Evolutionary conservation across 116 monocot species (phyloP), one percentile per base, ranked within the genome.

Genomic region (Cymodocea nodosa): DNA sequence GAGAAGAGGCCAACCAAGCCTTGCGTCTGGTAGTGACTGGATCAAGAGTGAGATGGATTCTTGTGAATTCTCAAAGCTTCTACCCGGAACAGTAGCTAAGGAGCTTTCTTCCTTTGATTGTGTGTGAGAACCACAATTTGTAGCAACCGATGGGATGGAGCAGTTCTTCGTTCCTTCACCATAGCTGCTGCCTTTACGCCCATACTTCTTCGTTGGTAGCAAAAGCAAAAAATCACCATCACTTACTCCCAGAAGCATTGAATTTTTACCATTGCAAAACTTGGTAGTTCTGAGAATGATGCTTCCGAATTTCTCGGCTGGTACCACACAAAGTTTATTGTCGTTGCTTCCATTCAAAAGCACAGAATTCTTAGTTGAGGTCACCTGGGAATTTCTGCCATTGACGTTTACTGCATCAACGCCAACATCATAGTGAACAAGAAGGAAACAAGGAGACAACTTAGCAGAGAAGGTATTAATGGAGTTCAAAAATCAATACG

Each of bases 1-100:
- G 23, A 81, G 68, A 35, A 53, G 50, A 53, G 71, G 67, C 76
- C 81, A 70, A 39, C 81, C 77, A 23, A 58, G 52, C 44, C 62
- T 61, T 15, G 25, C 63, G 8, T 63, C 73, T 25, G 54, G 40
- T 11, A 37, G 58, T 56, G 76, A 64, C 54, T 24, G 56, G 18
- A 58, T 50, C 58, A 60, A 73, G 23, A 12, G 17, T 18, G 77
- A 40, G 18, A 65, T 30, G 10, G 57, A 67, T 9, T 22, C 44
- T 8, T 20, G 22, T 30, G 53, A 20, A 18, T 64, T 49, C 30
- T 25, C 60, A 16, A 30, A 23, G 30, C 35, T 51, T 37, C 58
- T 20, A 24, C 2, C 18, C 20, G 49, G 20, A 64, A 64, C 49
- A 18, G 22, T n/a, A 0, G 16, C 20, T 17, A 44, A 19, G 44